Percentiles rank a stretch among this genome's conserved stretches.
These are phyloP conservation scores for Trametes gibbosa DNA, from an alignment of 768 basidiomycete genomes.

Conservation along the genomic window DNA sequence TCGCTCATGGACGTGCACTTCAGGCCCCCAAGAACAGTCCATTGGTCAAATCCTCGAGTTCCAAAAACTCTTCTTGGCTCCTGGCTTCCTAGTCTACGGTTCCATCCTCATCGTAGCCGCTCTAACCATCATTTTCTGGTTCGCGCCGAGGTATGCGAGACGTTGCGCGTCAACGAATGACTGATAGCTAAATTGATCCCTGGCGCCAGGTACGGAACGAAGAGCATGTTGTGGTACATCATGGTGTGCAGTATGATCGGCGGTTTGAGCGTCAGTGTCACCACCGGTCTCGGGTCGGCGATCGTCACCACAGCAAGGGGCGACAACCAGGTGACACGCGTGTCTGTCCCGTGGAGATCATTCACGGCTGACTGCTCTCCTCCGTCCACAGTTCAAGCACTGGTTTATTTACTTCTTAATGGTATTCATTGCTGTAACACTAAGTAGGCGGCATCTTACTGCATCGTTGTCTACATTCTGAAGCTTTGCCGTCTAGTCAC, in stretches of 20 bases:
- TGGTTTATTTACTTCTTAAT: conserved; percentile 92
- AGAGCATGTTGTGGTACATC: conserved; percentile 95
- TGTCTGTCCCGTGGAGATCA: conserved; percentile 30
- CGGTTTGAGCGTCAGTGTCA: conserved; percentile 91
- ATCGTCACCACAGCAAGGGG: conserved; percentile 80
- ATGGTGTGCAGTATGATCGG: conserved; percentile 95
- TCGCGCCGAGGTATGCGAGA: conserved; percentile 65
- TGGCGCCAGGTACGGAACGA: conserved; percentile 69
- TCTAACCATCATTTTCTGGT: conserved; percentile 75
- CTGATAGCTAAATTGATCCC: neutral
- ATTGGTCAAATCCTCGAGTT: conserved; percentile 72
- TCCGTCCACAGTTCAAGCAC: conserved; percentile 65
- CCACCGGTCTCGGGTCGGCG: conserved; percentile 88
- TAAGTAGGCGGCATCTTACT: conserved; percentile 47
- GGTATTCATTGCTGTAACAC: conserved; percentile 77
- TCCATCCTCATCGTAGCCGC: conserved; percentile 62
- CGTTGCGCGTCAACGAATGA: neutral
- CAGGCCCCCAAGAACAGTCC: conserved; percentile 68
- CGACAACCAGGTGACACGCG: conserved; percentile 66
- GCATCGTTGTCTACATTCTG: conserved; percentile 1
- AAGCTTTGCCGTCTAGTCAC: conserved; percentile 48
- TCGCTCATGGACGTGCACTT: neutral
- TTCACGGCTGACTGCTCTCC: neutral
- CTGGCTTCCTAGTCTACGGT: conserved; percentile 75
- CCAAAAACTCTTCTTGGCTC: conserved; percentile 74